Evolutionary conservation across 2,329 filamentous ascomycete genomes (phyloP).

Genomic region (Annulohypoxylon truncatum): DNA sequence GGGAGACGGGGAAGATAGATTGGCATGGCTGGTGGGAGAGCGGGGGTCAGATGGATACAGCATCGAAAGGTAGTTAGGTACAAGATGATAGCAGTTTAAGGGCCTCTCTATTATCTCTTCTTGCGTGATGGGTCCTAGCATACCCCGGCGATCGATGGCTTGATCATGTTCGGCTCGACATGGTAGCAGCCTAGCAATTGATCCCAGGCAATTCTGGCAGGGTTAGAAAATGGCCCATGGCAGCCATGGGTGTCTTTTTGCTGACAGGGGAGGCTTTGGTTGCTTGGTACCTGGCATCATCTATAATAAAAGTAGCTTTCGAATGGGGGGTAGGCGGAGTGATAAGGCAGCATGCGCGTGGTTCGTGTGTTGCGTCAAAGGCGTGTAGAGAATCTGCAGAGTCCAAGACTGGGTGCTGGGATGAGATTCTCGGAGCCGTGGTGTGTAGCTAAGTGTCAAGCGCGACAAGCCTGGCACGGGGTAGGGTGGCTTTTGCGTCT

Average conservation of each 20-base stretch:
- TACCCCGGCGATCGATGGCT: slow-evolving; percentile 41
- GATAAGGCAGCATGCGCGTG: slow-evolving; percentile 30
- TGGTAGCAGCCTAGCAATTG: slow-evolving; percentile 34
- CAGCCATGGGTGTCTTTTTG: slow-evolving; percentile 1
- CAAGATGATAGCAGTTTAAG: slow-evolving; percentile 26
- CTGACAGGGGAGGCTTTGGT: slow-evolving; percentile 35
- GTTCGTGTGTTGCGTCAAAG: slow-evolving; percentile 34
- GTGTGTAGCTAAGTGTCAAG: slow-evolving; percentile 32
- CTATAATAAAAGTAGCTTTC: slow-evolving; percentile 36
- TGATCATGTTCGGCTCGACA: slow-evolving; percentile 38
- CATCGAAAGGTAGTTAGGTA: slow-evolving; percentile 29
- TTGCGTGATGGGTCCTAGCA: slow-evolving; percentile 26
- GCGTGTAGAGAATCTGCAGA: slow-evolving; percentile 24
- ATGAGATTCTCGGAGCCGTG: slow-evolving; percentile 8
- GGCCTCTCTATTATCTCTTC: slow-evolving; percentile 6
- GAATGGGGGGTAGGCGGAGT: slow-evolving; percentile 23
- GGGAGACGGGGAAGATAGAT: slow-evolving; percentile 36
- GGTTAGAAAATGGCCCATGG: slow-evolving; percentile 1
- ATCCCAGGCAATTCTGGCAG: slow-evolving; percentile 31
- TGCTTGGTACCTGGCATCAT: slow-evolving; percentile 39
- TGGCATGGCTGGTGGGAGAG: slow-evolving; percentile 30
- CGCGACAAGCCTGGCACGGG: slow-evolving; percentile 34
- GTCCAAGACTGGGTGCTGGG: slow-evolving; percentile 15
- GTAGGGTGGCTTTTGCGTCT: slow-evolving; percentile 40
- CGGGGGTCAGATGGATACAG: slow-evolving; percentile 35